phyloP scores from a whole-genome alignment of 202 grass and related monocot species.

The Miscanthus sacchariflorus region DNA sequence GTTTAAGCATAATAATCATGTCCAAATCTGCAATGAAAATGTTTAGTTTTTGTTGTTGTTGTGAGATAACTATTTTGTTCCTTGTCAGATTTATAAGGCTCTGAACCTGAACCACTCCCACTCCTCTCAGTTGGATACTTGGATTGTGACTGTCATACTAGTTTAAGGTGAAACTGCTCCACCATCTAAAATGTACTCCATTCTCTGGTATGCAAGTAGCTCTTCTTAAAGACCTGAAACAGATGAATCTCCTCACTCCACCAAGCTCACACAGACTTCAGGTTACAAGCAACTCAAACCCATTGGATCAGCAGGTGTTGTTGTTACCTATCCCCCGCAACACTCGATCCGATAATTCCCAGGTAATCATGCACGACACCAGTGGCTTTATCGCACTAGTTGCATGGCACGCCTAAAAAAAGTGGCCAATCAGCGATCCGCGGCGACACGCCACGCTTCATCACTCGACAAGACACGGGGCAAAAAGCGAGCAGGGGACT shows the following conservation, averaged over 20 bases:
- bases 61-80: no score
- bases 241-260: background rate
- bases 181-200: background rate
- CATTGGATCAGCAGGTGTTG: background rate
- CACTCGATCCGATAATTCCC: background rate
- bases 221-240: background rate
- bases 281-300: slow-evolving; percentile 18
- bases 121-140: background rate
- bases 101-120: background rate
- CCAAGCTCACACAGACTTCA: background rate
- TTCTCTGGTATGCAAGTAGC: background rate
- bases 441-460: slow-evolving; percentile 10
- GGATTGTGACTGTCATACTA: background rate
- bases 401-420: slow-evolving; percentile 49
- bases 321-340: background rate
- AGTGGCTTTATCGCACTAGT: background rate
- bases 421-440: slow-evolving; percentile 25
- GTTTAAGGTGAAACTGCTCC: background rate
- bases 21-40: background rate
- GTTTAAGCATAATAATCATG: background rate
- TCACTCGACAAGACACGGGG: background rate
- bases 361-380: slow-evolving; percentile 4
- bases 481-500: no score
- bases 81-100: background rate
- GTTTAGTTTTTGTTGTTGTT: background rate